Evolutionary conservation across 805 yeast genomes (phyloP).

Genomic region (Candida glaebosa): DNA sequence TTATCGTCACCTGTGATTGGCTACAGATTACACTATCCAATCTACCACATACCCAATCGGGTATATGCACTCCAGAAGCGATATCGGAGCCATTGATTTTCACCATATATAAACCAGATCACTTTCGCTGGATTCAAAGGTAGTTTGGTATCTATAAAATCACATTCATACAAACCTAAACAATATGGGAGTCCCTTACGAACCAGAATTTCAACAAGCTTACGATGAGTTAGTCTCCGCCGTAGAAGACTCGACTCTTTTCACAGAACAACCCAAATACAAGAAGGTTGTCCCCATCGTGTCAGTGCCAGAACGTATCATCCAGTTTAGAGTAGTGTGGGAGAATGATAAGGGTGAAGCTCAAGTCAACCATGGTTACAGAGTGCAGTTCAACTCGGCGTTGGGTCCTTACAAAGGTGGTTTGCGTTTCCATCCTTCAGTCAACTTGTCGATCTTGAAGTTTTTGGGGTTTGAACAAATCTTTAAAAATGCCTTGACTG

Average conservation of each 20-base stretch:
- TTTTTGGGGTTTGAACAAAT: constrained; percentile 98
- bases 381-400: constrained; percentile 98
- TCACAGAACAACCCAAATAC: constrained; percentile 85
- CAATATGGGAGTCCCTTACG: constrained; percentile 74
- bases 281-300: constrained; percentile 84
- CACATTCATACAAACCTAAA: not conserved
- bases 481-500: constrained; percentile 97
- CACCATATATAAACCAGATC: not conserved
- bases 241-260: constrained; percentile 85
- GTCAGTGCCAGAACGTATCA: constrained; percentile 91
- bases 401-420: constrained; percentile 99
- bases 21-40: not conserved
- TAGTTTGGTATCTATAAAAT: not conserved
- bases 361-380: constrained; percentile 95
- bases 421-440: constrained; percentile 95
- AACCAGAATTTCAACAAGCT: constrained; percentile 99
- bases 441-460: constrained; percentile 90
- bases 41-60: not conserved
- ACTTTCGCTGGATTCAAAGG: too few relatives aligned
- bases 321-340: constrained; percentile 98
- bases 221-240: constrained; percentile 89
- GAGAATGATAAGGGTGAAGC: constrained; percentile 90
- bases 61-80: not conserved
- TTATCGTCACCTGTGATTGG: not conserved
- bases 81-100: not conserved